Evolutionary conservation across 2,329 filamentous ascomycete genomes (phyloP), one percentile per base, ranked within the genome.

Genomic region (Aspergillus hortae): DNA sequence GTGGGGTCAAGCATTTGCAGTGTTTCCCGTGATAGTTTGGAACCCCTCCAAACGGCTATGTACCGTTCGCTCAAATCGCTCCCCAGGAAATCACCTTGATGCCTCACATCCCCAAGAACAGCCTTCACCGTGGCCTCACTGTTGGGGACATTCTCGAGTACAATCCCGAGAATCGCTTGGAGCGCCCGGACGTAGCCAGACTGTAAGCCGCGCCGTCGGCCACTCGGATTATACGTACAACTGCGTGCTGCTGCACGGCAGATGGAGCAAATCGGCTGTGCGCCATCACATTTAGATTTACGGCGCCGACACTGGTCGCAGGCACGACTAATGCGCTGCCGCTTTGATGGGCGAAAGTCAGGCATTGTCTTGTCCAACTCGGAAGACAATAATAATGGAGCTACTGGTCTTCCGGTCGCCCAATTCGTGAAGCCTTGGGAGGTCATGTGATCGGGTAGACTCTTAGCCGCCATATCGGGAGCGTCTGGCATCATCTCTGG

Each of bases 201-300:
- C 35, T 38, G 35, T 17, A 38, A 17, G 15, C 35, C 35, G 12
- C 35, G 35, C 35, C 35, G 35, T n/a, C 14, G 14, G 15, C 89
- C 47, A 15, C 48, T 53, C 14, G 49, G 56, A 17, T 58, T 30
- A 44, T 63, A 63, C 6, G 56, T 60, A 36, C 60, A 62, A 4
- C 48, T 38, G 17, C 56, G 54, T 19, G 52, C 51, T 3, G 53
- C 51, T 23, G 46, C 38, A n/a, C 43, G 44, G 69, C 87, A 89
- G 6, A 84, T 83, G 40, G 80, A 80, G 67, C 86, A 89, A 15
- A 73, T 73, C 4, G 86, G 86, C 56, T 83, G 81, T n/a, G 74
- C 74, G 14, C 87, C 86, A 62, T 89, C 85, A 67, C 86, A 90
- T 61, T 86, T 87, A 65, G 88, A 85, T 52, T 84, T 79, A 30